Evolutionary conservation across 805 yeast genomes (phyloP).

Genomic region (Starmerella vitae): DNA sequence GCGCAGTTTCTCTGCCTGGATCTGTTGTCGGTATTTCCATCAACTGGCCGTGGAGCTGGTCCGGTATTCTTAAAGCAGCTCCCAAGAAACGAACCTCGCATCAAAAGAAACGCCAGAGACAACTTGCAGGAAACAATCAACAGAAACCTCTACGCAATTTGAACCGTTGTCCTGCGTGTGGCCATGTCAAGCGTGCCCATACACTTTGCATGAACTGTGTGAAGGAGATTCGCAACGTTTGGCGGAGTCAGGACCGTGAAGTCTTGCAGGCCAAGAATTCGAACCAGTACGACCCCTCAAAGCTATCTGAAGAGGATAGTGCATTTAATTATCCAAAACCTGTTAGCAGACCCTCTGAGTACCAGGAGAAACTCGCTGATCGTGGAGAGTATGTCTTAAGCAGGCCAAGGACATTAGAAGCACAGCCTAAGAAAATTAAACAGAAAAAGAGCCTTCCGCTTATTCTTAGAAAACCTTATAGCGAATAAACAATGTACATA

Average conservation of each 20-base stretch:
- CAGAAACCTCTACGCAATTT: slow-evolving; percentile 60
- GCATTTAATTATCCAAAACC: slow-evolving; percentile 24
- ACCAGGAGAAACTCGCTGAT: slow-evolving; percentile 35
- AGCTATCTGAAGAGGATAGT: slow-evolving; percentile 16
- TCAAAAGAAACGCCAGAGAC: slow-evolving; percentile 69
- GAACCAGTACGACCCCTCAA: slow-evolving; percentile 21
- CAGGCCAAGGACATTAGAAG: slow-evolving; percentile 14
- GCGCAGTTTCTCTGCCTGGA: slow-evolving; percentile 1
- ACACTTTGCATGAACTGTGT: slow-evolving; percentile 89
- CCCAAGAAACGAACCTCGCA: slow-evolving; percentile 91
- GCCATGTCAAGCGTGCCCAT: slow-evolving; percentile 79
- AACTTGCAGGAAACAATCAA: slow-evolving; percentile 71
- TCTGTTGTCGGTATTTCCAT: slow-evolving; percentile 7
- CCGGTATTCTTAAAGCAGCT: slow-evolving; percentile 48
- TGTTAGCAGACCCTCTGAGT: slow-evolving; percentile 24
- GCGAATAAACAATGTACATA: not conserved
- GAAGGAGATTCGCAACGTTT: slow-evolving; percentile 58
- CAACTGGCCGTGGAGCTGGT: slow-evolving; percentile 14
- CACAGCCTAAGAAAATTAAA: slow-evolving; percentile 9
- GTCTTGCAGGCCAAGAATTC: slow-evolving; percentile 15
- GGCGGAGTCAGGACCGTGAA: slow-evolving; percentile 35
- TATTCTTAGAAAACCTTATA: slow-evolving; percentile 10
- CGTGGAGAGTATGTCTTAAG: slow-evolving; percentile 43
- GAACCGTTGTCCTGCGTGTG: slow-evolving; percentile 91
- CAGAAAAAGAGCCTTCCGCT: slow-evolving; percentile 12